A percentile compares a stretch with the other conserved stretches of the same genome.
These are phyloP conservation scores for Aspergillus coremiiformis DNA, from an alignment of 495 filamentous ascomycete species.

Conservation along the genomic window DNA sequence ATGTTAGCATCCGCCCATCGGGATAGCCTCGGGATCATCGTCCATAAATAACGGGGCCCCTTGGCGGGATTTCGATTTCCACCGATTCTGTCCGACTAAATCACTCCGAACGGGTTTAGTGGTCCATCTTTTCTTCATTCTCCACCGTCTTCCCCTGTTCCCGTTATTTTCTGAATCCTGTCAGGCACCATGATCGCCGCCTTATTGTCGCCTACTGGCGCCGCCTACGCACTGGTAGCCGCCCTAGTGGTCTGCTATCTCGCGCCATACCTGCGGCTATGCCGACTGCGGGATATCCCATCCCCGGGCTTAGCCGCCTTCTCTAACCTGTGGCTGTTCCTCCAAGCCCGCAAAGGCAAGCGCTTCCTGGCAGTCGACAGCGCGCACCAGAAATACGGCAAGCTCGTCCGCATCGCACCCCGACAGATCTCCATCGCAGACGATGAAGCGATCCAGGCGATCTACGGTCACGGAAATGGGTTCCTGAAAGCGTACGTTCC, in stretches of 20 bases:
- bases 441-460: constrained; percentile 44
- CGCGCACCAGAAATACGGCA: constrained; percentile 63
- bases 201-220: constrained; percentile 43
- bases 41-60: too few relatives aligned
- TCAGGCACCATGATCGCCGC: constrained; percentile 8
- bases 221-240: constrained; percentile 52
- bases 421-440: constrained; percentile 55
- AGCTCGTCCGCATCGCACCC: constrained; percentile 53
- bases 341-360: constrained; percentile 57
- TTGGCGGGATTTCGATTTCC: too few relatives aligned
- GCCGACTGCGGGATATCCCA: constrained; percentile 57
- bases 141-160: neutral
- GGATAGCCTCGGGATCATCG: constrained; percentile 25
- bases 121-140: too few relatives aligned
- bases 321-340: constrained; percentile 72
- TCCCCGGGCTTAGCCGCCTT: constrained; percentile 59
- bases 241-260: constrained; percentile 55
- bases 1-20: constrained; percentile 20
- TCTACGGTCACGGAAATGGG: constrained; percentile 64
- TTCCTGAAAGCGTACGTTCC: constrained; percentile 60
- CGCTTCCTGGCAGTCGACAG: constrained; percentile 63
- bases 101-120: too few relatives aligned
- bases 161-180: neutral
- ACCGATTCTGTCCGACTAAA: too few relatives aligned
- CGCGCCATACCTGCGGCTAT: constrained; percentile 61